Percentiles rank a stretch among this genome's conserved stretches.
Conservation (phyloP, 1,139 yeast genomes). For the Ogataea hybrid region DNA sequence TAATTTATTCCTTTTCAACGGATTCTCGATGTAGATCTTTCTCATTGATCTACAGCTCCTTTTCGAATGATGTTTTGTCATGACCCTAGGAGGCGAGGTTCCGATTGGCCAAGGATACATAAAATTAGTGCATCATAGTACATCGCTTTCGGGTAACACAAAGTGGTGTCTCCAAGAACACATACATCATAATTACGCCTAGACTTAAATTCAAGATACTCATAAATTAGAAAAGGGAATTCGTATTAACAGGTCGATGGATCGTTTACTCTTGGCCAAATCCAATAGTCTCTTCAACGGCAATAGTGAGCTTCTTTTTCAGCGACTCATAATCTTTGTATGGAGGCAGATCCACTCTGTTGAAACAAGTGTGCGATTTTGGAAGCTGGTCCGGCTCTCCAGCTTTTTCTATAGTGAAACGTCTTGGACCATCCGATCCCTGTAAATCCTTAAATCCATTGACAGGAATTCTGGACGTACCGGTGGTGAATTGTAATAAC, state of each 20-base stretch:
- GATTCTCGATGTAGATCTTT: constrained; percentile 1
- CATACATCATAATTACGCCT: constrained; percentile 21
- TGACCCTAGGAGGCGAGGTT: constrained; percentile 14
- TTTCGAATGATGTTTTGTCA: constrained; percentile 21
- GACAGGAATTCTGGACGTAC: constrained; percentile 98
- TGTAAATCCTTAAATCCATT: constrained; percentile 98
- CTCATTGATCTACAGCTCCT: constrained; percentile 14
- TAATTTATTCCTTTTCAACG: constrained; percentile 1
- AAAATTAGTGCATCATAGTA: constrained; percentile 33
- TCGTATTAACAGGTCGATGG: constrained; percentile 1
- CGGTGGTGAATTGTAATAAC: constrained; percentile 93
- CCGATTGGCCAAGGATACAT: constrained; percentile 15
- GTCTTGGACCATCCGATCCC: constrained; percentile 98
- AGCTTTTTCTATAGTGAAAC: constrained; percentile 97
- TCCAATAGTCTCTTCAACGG: constrained; percentile 69
- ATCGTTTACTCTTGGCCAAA: constrained; percentile 76
- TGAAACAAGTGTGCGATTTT: constrained; percentile 81
- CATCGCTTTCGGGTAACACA: constrained; percentile 26
- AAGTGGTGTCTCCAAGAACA: constrained; percentile 35
- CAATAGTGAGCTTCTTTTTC: constrained; percentile 60
- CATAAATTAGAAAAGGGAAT: not conserved
- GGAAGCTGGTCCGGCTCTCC: constrained; percentile 94
- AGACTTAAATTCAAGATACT: not conserved
- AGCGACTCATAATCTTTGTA: constrained; percentile 56
- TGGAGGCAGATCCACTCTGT: constrained; percentile 66